Conservation (phyloP, 345 rosid genomes). For the Lumnitzera littorea region DNA sequence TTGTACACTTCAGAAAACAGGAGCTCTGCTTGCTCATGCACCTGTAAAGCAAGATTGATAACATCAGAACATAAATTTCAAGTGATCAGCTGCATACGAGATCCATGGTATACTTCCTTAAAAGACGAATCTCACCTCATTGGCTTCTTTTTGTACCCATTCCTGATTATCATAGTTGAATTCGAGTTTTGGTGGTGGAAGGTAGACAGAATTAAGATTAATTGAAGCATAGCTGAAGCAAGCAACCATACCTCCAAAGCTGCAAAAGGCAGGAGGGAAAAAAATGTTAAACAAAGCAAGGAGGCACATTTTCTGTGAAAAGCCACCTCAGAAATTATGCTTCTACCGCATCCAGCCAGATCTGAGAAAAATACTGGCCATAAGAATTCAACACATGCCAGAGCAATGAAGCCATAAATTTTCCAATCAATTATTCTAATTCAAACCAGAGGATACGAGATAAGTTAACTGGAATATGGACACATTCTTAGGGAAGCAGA, state of each 20-base stretch:
- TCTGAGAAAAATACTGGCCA: no score
- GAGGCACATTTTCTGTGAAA: background rate
- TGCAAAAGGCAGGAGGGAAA: slow-evolving; percentile 20
- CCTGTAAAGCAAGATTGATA: slow-evolving; percentile 32
- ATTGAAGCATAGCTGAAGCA: slow-evolving; percentile 97
- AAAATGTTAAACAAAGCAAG: background rate
- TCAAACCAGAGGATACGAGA: no score
- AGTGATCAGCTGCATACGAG: background rate
- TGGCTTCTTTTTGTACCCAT: slow-evolving; percentile 76
- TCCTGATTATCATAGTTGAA: slow-evolving; percentile 69
- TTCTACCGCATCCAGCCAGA: no score
- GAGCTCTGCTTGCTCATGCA: slow-evolving; percentile 42
- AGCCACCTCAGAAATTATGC: background rate
- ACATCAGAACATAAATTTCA: slow-evolving; percentile 7
- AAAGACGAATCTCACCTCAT: slow-evolving; percentile 39
- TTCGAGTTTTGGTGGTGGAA: slow-evolving; percentile 78
- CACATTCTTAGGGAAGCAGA: no score
- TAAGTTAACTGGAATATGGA: no score
- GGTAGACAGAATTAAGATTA: slow-evolving; percentile 66
- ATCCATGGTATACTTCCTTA: background rate
- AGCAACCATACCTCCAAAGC: slow-evolving; percentile 94
- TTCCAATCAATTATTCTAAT: no score
- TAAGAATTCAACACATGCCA: no score
- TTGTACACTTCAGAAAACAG: slow-evolving; percentile 55
- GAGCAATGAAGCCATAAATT: no score